Conservation (phyloP, 805 yeast genomes). For the Pichia phayaonensis region DNA sequence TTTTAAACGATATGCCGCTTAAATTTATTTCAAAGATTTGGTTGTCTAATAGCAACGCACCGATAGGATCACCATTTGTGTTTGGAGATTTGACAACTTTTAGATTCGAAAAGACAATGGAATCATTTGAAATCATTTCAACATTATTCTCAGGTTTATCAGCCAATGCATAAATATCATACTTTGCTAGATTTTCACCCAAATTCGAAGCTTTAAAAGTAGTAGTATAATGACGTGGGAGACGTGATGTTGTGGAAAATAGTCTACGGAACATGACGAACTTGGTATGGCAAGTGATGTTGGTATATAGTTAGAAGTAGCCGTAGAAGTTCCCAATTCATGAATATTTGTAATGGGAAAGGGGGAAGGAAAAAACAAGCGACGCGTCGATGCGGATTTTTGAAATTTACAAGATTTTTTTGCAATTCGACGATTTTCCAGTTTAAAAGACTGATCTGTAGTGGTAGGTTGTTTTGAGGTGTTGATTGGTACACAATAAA, state of each 20-base stretch:
- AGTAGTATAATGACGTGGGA: constrained; percentile 17
- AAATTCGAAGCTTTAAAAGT: constrained; percentile 28
- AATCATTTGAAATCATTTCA: constrained; percentile 43
- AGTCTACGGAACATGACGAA: constrained; percentile 1
- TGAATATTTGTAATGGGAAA: no score
- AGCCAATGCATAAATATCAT: constrained; percentile 38
- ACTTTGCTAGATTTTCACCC: constrained; percentile 33
- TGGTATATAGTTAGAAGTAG: no score
- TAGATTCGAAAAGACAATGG: constrained; percentile 52
- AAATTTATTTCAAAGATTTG: constrained; percentile 59
- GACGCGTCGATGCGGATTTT: background rate
- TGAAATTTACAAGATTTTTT: background rate
- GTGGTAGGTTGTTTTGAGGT: background rate
- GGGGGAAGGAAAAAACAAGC: background rate
- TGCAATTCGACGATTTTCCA: background rate
- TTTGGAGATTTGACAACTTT: constrained; percentile 39
- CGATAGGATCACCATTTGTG: constrained; percentile 32
- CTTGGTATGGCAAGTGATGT: no score
- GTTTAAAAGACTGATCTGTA: background rate
- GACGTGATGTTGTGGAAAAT: constrained; percentile 4
- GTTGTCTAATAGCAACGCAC: constrained; percentile 43
- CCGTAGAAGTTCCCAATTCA: no score
- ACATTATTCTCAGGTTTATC: constrained; percentile 42
- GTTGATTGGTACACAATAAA: background rate
- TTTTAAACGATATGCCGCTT: constrained; percentile 14